Evolutionary conservation across 176 grass and related monocot genomes (phyloP).

Genomic region (Phragmites australis): DNA sequence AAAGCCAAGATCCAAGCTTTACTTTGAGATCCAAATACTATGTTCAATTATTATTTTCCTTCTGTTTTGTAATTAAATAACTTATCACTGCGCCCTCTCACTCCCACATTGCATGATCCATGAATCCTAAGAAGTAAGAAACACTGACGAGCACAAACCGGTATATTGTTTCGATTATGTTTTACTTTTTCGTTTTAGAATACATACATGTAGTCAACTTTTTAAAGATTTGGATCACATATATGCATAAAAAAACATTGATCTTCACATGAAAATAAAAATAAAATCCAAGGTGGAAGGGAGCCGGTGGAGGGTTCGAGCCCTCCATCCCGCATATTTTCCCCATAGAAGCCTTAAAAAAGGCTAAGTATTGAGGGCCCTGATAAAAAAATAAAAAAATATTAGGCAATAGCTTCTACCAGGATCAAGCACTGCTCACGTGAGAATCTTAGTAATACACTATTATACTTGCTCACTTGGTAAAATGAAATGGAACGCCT

Average conservation of each 20-base stretch:
- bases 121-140: constrained; percentile 5
- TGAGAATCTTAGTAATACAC: constrained; percentile 72
- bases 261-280: no score
- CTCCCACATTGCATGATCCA: constrained; percentile 2
- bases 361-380: not conserved
- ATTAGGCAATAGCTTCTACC: no score
- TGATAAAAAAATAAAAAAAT: no score
- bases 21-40: constrained; percentile 33
- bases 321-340: no score
- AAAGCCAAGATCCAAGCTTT: constrained; percentile 35
- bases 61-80: constrained; percentile 13
- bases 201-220: not conserved
- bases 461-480: constrained; percentile 44
- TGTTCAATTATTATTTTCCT: constrained; percentile 22
- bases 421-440: constrained; percentile 41
- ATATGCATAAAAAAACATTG: not conserved
- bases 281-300: no score
- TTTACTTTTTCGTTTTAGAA: not conserved
- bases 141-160: not conserved
- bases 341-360: no score
- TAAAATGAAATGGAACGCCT: constrained; percentile 27
- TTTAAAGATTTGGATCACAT: not conserved
- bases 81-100: constrained; percentile 30
- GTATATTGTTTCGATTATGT: not conserved
- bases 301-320: no score